Conservation (phyloP, 495 filamentous ascomycete species). For the Glonium stellatum region DNA sequence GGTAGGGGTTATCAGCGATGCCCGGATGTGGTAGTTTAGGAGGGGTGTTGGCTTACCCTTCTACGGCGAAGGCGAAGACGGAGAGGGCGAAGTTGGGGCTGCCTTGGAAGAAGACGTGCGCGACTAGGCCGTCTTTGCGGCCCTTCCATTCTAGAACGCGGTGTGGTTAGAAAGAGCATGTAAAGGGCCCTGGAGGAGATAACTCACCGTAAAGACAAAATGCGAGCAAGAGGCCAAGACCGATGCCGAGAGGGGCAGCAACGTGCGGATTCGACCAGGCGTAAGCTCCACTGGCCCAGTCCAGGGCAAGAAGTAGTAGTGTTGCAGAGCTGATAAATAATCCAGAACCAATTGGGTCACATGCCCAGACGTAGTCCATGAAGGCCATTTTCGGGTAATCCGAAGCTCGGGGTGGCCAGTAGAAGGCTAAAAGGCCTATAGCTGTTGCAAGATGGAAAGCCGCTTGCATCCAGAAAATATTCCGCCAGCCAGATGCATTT, state of each 20-base stretch:
- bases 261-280: constrained; percentile 45
- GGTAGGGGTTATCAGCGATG: background rate
- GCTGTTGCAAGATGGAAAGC: constrained; percentile 44
- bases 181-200: too few species aligned
- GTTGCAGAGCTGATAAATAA: constrained; percentile 46
- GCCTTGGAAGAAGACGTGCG: constrained; percentile 48
- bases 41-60: constrained; percentile 34
- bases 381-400: constrained; percentile 40
- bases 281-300: constrained; percentile 49
- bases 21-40: background rate
- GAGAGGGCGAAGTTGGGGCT: constrained; percentile 49
- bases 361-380: constrained; percentile 43
- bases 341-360: constrained; percentile 47
- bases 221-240: constrained; percentile 26
- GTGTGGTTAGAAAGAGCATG: constrained; percentile 30
- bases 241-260: constrained; percentile 43
- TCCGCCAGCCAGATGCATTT: constrained; percentile 43
- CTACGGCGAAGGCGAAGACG: constrained; percentile 48
- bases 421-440: constrained; percentile 45
- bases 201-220: too few species aligned
- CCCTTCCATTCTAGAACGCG: constrained; percentile 49
- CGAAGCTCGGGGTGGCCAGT: constrained; percentile 40
- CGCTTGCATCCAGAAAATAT: constrained; percentile 55
- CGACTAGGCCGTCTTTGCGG: constrained; percentile 46
- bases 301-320: constrained; percentile 44